Evolutionary conservation across 805 yeast species (phyloP), one percentile per base, ranked within the genome.

Genomic region (Candida rishiriensis): DNA sequence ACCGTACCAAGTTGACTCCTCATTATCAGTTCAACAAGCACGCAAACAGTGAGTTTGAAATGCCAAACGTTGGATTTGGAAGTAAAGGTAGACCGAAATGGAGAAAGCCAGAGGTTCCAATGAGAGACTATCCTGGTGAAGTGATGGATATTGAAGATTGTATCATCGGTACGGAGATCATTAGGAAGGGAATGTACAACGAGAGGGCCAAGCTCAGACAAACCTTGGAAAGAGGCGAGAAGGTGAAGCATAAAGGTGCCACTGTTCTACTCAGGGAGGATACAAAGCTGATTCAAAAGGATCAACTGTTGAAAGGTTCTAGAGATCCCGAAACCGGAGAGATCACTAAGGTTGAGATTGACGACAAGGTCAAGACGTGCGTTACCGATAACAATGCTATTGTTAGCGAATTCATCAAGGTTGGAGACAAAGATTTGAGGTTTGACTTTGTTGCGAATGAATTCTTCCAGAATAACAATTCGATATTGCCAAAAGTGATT

Each of bases 131-230:
- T 47, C 60, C 64, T 35, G 86, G 87, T 31, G 89, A 88, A n/a
- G 83, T 88, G 26, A 68, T 93, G 50, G 99, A 93, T 63, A 90
- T 93, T 51, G 99, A 93, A 62, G 97, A 89, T 52, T 93, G 98
- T 64, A 69, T 83, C 3, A 88, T 93, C 52, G 98, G 96, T 6
- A 93, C 98, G 0, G 68, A 71, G 2, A 81, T 86, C 33, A 75
- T 93, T 31, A 85, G 90, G 63, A 60, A 69, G 38, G 97, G 95
- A 1, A 69, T 91, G 74, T 58, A 61, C 8, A 77, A 80, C 55
- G 95, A 89, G 64, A 74, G 97, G 48, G 57, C 52, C 26, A 70
- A 69, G 32, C 79, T 86, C 46, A 71, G 70, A 21, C 64, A 68
- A 8, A 75, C 49, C 14, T 48, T 55, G 39, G 38, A 38, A 4